phyloP scores from a whole-genome alignment of 2,329 filamentous ascomycete genomes.

The Acrocalymma vagum region DNA sequence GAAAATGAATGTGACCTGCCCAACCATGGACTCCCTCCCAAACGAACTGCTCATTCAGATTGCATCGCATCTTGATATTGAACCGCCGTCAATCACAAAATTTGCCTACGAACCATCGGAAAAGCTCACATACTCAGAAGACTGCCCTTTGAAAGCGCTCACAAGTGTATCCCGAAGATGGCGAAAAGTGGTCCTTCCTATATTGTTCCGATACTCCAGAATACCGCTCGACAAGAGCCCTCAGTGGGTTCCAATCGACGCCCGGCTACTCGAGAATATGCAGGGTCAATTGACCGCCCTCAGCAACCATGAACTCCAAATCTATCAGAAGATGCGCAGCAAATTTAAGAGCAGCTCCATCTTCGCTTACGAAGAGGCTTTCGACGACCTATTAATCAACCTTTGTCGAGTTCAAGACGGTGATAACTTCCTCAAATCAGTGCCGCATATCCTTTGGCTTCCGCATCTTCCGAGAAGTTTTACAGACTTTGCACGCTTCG shows the following conservation, averaged over 20 bases:
- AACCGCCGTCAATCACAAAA: slow-evolving; percentile 40
- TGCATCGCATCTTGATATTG: slow-evolving; percentile 35
- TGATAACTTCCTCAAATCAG: slow-evolving; percentile 36
- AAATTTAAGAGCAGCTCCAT: slow-evolving; percentile 42
- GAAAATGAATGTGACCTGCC: neutral
- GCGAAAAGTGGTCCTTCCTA: slow-evolving; percentile 39
- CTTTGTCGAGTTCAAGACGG: slow-evolving; percentile 40
- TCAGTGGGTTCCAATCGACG: slow-evolving; percentile 45
- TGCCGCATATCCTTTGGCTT: slow-evolving; percentile 36
- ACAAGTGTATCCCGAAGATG: slow-evolving; percentile 42
- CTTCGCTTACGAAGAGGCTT: slow-evolving; percentile 36
- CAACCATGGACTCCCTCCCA: slow-evolving; percentile 37
- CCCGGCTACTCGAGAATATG: slow-evolving; percentile 42
- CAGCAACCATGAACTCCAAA: slow-evolving; percentile 41
- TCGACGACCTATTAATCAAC: slow-evolving; percentile 43
- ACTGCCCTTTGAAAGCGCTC: slow-evolving; percentile 36
- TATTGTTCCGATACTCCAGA: slow-evolving; percentile 40
- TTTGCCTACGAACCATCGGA: slow-evolving; percentile 42
- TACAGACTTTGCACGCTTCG: slow-evolving; percentile 24
- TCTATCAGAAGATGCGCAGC: slow-evolving; percentile 41
- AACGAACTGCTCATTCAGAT: slow-evolving; percentile 48
- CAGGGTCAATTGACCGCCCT: slow-evolving; percentile 37
- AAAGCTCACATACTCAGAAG: slow-evolving; percentile 30
- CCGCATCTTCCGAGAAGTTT: slow-evolving; percentile 39
- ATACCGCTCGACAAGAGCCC: slow-evolving; percentile 35